Conservation (phyloP, 345 rosid genomes). For the Citrus maxima region DNA sequence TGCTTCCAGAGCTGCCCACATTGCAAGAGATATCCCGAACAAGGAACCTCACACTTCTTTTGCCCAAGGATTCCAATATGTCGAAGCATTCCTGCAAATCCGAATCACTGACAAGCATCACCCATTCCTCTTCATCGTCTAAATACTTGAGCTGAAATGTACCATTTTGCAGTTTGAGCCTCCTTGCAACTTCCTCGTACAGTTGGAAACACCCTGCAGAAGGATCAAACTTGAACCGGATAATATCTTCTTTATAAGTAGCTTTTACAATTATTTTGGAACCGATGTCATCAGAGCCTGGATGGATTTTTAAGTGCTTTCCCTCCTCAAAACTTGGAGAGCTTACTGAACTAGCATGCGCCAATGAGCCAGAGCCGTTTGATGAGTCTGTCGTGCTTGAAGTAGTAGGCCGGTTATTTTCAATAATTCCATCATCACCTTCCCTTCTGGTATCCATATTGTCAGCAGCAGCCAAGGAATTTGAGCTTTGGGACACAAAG, state of each 20-base stretch:
- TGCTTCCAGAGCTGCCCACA: slow-evolving; percentile 64
- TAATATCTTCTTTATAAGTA: slow-evolving; percentile 64
- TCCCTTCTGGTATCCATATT: slow-evolving; percentile 38
- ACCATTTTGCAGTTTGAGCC: slow-evolving; percentile 67
- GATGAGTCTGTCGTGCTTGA: slow-evolving; percentile 71
- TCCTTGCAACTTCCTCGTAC: slow-evolving; percentile 67
- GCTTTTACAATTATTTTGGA: slow-evolving; percentile 66
- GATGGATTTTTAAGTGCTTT: slow-evolving; percentile 33
- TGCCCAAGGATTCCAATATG: slow-evolving; percentile 55
- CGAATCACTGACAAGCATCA: slow-evolving; percentile 61
- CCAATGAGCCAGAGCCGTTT: slow-evolving; percentile 52
- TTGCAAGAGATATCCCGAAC: slow-evolving; percentile 50
- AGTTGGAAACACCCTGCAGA: slow-evolving; percentile 60
- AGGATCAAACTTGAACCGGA: slow-evolving; percentile 78
- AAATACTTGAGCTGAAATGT: slow-evolving; percentile 77
- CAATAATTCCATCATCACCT: slow-evolving; percentile 36
- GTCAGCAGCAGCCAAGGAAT: slow-evolving; percentile 38
- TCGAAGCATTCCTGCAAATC: slow-evolving; percentile 88
- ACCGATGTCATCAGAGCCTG: slow-evolving; percentile 33
- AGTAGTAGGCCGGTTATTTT: slow-evolving; percentile 42
- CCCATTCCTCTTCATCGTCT: slow-evolving; percentile 95
- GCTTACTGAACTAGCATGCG: slow-evolving; percentile 51
- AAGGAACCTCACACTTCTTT: slow-evolving; percentile 55
- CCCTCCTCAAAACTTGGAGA: slow-evolving; percentile 48
- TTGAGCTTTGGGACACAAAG: slow-evolving; percentile 30